Base-by-base conservation (phyloP, 148 eudicot genomes). In the Chenopodium quinoa region DNA sequence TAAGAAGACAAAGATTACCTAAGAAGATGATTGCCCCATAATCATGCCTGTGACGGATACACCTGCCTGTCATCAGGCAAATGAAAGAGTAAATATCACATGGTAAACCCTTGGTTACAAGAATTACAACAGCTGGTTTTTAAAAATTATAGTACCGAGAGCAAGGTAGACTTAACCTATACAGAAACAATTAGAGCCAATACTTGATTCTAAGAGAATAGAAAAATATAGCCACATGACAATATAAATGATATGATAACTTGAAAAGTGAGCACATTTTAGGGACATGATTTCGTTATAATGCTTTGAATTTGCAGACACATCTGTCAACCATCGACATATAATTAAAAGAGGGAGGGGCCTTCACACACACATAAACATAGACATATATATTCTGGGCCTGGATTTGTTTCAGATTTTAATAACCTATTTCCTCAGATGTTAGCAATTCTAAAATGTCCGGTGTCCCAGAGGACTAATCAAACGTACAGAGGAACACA, bases 11-110 rank as follows among this genome's bases (percentile, higher is more conserved):
- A 73, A 27, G 77, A 76, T 79, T 91, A 96, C 99, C 99, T 90
- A 96, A 87, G 72, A 93, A 91, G 79, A 96, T 93, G 87, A 96
- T 81, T 56, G 98, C 99, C 82, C 99, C 99, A 88, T 91, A 92
- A 89, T 96, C 99, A 76, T 69, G 87, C 84, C 86, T 93, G 79
- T 96, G 98, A 54, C 99, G 90, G 80, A 96, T 96, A 87, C 99
- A 96, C 63, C 99, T 96, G 16, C 99, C 99, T 96, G 80, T 87
- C 84, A 54, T 86, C 44, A 78, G 73, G 46, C 75, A 83, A 56
- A 83, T 34, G 76, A 75, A 75, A 80, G 73, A 82, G 73, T 63
- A 63, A 68, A 52, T 27, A 70, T 76, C 20, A 65, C 27, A 79
- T 23, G 16, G 70, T 54, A 14, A 52, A 14, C 23, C 29, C 34